These are phyloP conservation scores for Malus hybrid DNA, from an alignment of 331 rosid genomes.

Conservation along the genomic window DNA sequence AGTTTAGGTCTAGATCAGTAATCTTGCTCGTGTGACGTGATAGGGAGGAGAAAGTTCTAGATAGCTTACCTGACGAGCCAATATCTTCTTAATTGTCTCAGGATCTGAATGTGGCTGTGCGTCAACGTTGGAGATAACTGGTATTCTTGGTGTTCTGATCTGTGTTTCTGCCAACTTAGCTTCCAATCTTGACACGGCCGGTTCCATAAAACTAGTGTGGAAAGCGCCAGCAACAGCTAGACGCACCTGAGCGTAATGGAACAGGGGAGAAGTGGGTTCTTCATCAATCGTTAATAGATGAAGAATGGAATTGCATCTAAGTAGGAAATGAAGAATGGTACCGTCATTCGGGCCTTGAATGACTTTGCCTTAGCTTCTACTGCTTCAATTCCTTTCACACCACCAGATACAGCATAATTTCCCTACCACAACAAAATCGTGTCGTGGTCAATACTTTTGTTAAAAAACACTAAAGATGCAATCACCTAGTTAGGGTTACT, in stretches of 20 bases:
- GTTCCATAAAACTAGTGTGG: conserved; percentile 94
- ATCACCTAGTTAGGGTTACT: conserved; percentile 6
- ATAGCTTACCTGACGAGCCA: conserved; percentile 71
- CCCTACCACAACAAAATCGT: conserved; percentile 48
- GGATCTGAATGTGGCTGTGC: conserved; percentile 91
- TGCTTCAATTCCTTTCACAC: conserved; percentile 83
- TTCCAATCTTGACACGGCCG: conserved; percentile 94
- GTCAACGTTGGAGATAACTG: conserved; percentile 90
- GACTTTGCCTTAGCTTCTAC: conserved; percentile 95
- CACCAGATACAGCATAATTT: conserved; percentile 95
- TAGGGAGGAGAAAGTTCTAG: conserved; percentile 1
- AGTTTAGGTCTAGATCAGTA: conserved; percentile 6
- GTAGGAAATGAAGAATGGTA: conserved; percentile 14
- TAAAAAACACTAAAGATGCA: neutral
- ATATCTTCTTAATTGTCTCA: conserved; percentile 63
- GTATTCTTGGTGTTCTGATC: conserved; percentile 77
- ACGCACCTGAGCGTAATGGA: conserved; percentile 54
- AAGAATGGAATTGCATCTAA: neutral
- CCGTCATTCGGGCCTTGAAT: conserved; percentile 99
- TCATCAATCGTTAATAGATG: neutral
- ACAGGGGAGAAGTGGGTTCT: neutral
- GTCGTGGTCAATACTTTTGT: neutral
- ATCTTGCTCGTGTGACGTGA: neutral
- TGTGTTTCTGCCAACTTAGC: conserved; percentile 78
- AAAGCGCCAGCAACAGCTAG: conserved; percentile 97